A percentile compares a stretch with the other conserved stretches of the same genome.
Evolutionary conservation across 1,284 basidiomycete species (phyloP).

Genomic region (Malassezia brasiliensis): DNA sequence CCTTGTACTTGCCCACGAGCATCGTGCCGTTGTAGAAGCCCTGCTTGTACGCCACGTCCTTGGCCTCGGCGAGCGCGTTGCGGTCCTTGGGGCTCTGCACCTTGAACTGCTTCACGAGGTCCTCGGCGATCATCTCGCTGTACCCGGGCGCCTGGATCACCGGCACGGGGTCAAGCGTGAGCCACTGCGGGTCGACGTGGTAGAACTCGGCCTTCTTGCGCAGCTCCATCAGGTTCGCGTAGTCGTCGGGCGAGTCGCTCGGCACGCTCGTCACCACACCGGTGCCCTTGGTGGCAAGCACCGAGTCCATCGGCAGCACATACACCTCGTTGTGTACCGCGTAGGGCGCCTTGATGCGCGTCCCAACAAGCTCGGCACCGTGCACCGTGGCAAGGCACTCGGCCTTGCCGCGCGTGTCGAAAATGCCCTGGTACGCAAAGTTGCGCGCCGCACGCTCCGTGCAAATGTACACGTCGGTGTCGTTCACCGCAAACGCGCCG

Average conservation of each 20-base stretch:
- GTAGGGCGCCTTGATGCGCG: conserved; percentile 81
- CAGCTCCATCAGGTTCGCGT: conserved; percentile 76
- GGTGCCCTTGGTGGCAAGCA: conserved; percentile 91
- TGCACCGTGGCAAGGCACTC: conserved; percentile 35
- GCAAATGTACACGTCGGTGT: conserved; percentile 68
- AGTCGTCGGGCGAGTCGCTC: conserved; percentile 97
- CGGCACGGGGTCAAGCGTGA: conserved; percentile 71
- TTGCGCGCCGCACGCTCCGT: conserved; percentile 85
- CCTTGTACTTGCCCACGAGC: conserved; percentile 79
- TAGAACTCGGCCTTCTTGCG: conserved; percentile 96
- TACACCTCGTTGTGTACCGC: conserved; percentile 76
- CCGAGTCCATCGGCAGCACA: conserved; percentile 94
- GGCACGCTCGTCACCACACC: conserved; percentile 97
- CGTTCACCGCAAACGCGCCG: conserved; percentile 67
- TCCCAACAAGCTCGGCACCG: conserved; percentile 73
- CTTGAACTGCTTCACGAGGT: conserved; percentile 78
- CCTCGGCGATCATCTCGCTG: conserved; percentile 82
- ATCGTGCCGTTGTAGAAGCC: conserved; percentile 91
- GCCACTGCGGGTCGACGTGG: conserved; percentile 86
- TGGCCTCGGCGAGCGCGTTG: conserved; percentile 77
- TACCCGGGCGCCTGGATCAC: conserved; percentile 81
- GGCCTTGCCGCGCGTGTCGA: conserved; percentile 50
- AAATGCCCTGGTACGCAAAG: conserved; percentile 86
- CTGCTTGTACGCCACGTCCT: conserved; percentile 96
- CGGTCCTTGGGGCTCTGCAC: conserved; percentile 88